Base-by-base conservation (phyloP, 345 rosid species). In the Clarkia xantiana region DNA sequence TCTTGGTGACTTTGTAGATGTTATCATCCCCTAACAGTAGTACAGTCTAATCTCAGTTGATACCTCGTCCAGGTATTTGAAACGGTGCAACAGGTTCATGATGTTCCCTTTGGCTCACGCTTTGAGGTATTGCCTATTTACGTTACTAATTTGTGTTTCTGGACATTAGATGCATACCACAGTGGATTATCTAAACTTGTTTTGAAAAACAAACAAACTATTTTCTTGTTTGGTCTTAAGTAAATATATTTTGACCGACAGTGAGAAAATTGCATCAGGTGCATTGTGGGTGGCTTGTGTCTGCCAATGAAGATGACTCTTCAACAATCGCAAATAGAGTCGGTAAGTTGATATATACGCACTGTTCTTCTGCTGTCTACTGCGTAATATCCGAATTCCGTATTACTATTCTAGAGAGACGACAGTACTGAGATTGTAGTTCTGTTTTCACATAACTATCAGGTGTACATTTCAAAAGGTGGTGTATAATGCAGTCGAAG, bases 401-500 rank as follows among this genome's bases (percentile, higher is more conserved):
- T n/a, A n/a, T n/a, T n/a, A n/a, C n/a, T 15, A 18, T 23, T 23
- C 29, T 23, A 23, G 29, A 23, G 3, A 23, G 4, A 23, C 6
- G 3, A 23, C 29, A 23, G 29, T 23, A 23, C 29, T 23, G 6
- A 23, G 29, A 23, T 23, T 2, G 29, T 23, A 23, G n/a, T n/a
- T n/a, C n/a, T n/a, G n/a, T 29, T 29, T 29, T 29, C 36, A 29
- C 36, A 29, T 13, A 15, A 53, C n/a, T n/a, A n/a, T n/a, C 70
- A 90, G 97, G 97, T 71, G 95, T 82, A 23, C 97, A 90, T 73
- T 81, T 90, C 56, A 90, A 86, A 76, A 90, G 86, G 71, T 90
- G 97, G 96, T 90, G 94, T 52, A 73, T 90, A 49, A 90, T 90
- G 97, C 97, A 90, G 62, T 86, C 94, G 14, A 90, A 90, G 69